These are phyloP conservation scores for Chromosphaera perkinsii DNA, from an alignment of 208 protist species.

Conservation along the genomic window DNA sequence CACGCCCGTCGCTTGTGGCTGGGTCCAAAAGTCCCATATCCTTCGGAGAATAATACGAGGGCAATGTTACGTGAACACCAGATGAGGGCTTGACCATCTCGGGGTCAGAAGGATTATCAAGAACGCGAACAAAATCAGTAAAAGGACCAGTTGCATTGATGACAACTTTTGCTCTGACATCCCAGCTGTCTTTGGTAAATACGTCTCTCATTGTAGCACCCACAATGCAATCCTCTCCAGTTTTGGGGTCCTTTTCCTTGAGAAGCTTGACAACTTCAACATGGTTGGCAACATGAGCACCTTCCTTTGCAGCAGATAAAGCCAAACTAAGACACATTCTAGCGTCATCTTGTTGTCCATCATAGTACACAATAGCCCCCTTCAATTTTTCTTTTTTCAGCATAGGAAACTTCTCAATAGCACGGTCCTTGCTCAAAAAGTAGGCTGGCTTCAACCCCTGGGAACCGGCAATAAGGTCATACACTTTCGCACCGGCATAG, in stretches of 20 bases:
- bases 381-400: conserved; percentile 59
- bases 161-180: conserved; percentile 24
- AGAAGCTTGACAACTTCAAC: conserved; percentile 24
- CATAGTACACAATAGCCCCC: conserved; percentile 83
- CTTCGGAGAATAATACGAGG: conserved; percentile 9
- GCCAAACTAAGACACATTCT: conserved; percentile 81
- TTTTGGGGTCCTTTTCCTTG: conserved; percentile 9
- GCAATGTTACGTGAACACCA: conserved; percentile 25
- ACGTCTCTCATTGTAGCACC: conserved; percentile 22
- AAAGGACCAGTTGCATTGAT: conserved; percentile 40
- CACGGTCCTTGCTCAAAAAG: background rate
- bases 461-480: conserved; percentile 28
- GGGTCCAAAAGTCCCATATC: conserved; percentile 33
- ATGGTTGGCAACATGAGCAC: conserved; percentile 84
- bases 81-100: background rate
- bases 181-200: conserved; percentile 10
- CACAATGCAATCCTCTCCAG: background rate
- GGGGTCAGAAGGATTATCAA: background rate
- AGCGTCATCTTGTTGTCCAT: conserved; percentile 88
- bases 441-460: background rate
- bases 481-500: conserved; percentile 22
- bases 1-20: conserved; percentile 32
- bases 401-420: conserved; percentile 17
- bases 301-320: conserved; percentile 77
- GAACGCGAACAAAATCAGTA: conserved; percentile 11